Conservation (phyloP, 148 eudicot species). For the Salicornia ramosissima region DNA sequence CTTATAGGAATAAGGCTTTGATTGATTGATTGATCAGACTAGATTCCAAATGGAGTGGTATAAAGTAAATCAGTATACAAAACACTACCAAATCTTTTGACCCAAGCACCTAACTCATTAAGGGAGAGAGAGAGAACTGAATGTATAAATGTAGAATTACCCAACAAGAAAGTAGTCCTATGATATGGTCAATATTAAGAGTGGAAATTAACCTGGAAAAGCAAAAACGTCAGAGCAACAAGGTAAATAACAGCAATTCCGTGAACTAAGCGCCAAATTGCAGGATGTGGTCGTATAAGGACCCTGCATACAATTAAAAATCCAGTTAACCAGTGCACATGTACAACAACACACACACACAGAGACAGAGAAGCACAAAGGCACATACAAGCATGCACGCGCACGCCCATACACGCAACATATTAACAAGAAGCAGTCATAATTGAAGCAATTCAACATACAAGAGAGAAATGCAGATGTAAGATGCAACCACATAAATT, state of each 20-base stretch:
- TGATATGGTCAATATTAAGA: neutral
- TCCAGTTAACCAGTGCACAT: constrained; percentile 5
- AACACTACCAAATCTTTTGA: too few species aligned
- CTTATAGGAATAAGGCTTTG: too few species aligned
- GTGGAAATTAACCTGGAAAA: constrained; percentile 67
- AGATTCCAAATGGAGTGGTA: too few species aligned
- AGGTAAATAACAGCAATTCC: constrained; percentile 97
- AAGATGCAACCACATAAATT: too few species aligned
- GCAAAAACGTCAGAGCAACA: constrained; percentile 87
- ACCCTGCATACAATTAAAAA: constrained; percentile 73
- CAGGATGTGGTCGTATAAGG: constrained; percentile 96
- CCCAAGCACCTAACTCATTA: too few species aligned
- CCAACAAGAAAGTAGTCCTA: neutral
- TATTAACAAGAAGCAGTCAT: neutral
- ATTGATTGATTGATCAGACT: too few species aligned
- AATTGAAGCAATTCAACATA: neutral
- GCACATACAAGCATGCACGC: neutral
- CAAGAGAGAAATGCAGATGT: neutral
- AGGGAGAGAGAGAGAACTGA: neutral
- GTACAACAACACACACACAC: neutral
- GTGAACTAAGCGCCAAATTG: constrained; percentile 97
- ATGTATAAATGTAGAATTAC: neutral
- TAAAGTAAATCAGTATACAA: too few species aligned
- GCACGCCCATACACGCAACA: neutral
- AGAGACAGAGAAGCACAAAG: neutral